A percentile compares a stretch with the other conserved stretches of the same genome.
phyloP scores from a whole-genome alignment of 148 eudicot species.

The Vaccinium myrtillus region DNA sequence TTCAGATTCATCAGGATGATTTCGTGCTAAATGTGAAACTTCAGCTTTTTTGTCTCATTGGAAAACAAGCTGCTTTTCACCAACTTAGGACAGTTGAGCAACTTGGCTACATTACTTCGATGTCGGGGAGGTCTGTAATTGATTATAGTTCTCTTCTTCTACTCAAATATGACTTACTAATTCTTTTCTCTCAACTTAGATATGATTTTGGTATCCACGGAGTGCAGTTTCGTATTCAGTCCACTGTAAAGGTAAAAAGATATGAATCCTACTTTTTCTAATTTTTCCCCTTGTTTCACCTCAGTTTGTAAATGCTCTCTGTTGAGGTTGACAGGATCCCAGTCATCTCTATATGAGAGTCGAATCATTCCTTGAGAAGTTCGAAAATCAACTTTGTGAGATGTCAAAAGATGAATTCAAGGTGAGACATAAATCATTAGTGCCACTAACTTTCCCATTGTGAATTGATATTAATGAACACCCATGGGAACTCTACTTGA shows the following conservation, averaged over 20 bases:
- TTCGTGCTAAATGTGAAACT: not conserved
- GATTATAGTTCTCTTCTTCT: not conserved
- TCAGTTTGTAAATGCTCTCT: slow-evolving; percentile 3
- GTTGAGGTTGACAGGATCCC: slow-evolving; percentile 60
- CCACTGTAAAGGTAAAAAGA: not conserved
- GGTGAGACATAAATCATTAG: slow-evolving; percentile 35
- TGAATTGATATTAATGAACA: not conserved
- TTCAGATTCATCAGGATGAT: slow-evolving; percentile 5
- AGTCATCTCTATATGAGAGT: slow-evolving; percentile 72
- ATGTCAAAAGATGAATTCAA: slow-evolving; percentile 75
- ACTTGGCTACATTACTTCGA: not conserved
- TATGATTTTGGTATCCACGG: not conserved
- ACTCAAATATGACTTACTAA: not conserved
- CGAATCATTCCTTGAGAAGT: slow-evolving; percentile 75
- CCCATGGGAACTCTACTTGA: not conserved
- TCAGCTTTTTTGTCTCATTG: slow-evolving; percentile 1
- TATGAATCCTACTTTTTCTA: not conserved
- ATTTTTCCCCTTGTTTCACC: slow-evolving; percentile 12
- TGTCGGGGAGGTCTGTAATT: not conserved
- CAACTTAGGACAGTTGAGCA: slow-evolving; percentile 5
- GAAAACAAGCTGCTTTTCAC: slow-evolving; percentile 8
- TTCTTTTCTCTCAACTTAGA: not conserved
- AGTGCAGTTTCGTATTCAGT: slow-evolving; percentile 1
- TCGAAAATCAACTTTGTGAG: slow-evolving; percentile 66
- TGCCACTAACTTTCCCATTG: not conserved